phyloP scores from a whole-genome alignment of 2,329 filamentous ascomycete species.

The Penicillium rolfsii region DNA sequence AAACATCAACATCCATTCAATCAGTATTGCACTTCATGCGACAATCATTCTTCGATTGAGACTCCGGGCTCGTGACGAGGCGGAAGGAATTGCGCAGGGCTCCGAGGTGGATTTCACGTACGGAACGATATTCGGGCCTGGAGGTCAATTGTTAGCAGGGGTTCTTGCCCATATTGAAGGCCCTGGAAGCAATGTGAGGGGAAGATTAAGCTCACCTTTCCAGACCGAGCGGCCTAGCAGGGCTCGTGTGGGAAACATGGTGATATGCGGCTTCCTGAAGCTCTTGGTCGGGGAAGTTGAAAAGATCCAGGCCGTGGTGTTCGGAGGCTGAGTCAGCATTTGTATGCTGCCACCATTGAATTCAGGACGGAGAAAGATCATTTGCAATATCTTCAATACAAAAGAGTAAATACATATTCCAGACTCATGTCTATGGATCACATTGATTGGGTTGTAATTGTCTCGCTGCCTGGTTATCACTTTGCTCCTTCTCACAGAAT shows the following conservation, averaged over 20 bases:
- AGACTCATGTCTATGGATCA: too few species aligned
- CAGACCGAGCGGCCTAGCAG: constrained; percentile 78
- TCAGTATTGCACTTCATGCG: constrained; percentile 5
- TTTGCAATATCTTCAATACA: too few species aligned
- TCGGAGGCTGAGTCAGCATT: constrained; percentile 8
- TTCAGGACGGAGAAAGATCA: too few species aligned
- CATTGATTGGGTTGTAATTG: too few species aligned
- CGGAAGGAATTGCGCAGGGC: background rate
- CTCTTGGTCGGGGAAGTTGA: constrained; percentile 24
- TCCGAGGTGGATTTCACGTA: constrained; percentile 50
- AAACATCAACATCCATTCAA: constrained; percentile 18
- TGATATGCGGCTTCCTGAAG: constrained; percentile 27
- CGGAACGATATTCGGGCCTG: constrained; percentile 72
- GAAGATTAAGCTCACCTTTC: constrained; percentile 67
- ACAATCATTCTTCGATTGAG: background rate
- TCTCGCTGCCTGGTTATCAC: too few species aligned
- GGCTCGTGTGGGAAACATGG: constrained; percentile 70
- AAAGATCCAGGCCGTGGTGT: constrained; percentile 3
- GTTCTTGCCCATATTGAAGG: background rate
- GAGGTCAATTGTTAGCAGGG: constrained; percentile 14
- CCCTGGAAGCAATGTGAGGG: background rate
- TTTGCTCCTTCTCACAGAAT: too few species aligned
- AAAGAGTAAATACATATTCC: too few species aligned
- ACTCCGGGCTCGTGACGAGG: background rate
- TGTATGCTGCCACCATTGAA: background rate